These are phyloP conservation scores for Microcos paniculata DNA, from an alignment of 345 rosid species.

Conservation along the genomic window DNA sequence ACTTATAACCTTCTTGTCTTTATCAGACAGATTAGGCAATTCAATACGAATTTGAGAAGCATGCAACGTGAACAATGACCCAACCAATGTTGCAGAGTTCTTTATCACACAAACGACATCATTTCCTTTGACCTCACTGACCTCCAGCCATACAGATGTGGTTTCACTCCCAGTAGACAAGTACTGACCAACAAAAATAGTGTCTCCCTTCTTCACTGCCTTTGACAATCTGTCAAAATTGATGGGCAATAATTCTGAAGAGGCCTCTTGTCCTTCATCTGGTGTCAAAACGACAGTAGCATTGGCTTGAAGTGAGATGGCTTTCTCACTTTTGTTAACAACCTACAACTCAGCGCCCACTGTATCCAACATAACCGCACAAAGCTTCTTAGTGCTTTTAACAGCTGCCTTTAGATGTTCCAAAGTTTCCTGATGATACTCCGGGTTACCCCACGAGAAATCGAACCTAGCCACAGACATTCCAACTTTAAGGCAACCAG, in stretches of 20 bases:
- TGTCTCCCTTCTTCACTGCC: conserved; percentile 93
- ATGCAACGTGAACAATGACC: conserved; percentile 83
- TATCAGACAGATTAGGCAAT: conserved; percentile 82
- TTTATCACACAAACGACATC: conserved; percentile 85
- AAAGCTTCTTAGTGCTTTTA: conserved; percentile 80
- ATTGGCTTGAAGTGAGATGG: conserved; percentile 76
- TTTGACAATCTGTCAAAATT: conserved; percentile 83
- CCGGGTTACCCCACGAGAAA: conserved; percentile 82
- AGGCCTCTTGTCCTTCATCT: conserved; percentile 70
- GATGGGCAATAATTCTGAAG: conserved; percentile 83
- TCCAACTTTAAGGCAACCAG: conserved; percentile 83
- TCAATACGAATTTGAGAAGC: conserved; percentile 85
- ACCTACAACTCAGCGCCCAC: conserved; percentile 96
- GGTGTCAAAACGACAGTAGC: conserved; percentile 79
- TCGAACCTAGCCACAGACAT: conserved; percentile 97
- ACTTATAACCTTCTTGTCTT: conserved; percentile 93
- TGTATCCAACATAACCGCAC: conserved; percentile 96
- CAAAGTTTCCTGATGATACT: conserved; percentile 82
- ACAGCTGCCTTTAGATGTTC: conserved; percentile 79
- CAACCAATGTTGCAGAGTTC: conserved; percentile 87
- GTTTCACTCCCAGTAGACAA: conserved; percentile 97
- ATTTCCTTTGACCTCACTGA: conserved; percentile 73
- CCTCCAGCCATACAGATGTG: conserved; percentile 98
- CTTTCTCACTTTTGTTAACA: conserved; percentile 63
- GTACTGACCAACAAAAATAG: conserved; percentile 92